Base-by-base conservation (phyloP, 2,329 filamentous ascomycete species). In the Chaetomium strumarium region DNA sequence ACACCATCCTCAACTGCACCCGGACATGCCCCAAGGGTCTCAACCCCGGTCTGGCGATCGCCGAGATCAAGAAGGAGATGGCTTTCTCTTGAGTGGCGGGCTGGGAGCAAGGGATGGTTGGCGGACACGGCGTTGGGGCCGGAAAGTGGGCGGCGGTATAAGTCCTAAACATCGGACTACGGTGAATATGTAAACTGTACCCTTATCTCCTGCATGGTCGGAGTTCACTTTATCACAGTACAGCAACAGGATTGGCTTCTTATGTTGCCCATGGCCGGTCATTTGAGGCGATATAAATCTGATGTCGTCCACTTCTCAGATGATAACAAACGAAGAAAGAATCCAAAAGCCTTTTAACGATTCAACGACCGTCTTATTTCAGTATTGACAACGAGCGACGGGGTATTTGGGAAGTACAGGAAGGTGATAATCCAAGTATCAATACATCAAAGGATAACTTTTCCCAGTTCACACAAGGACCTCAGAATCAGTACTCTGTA, bases 1-100 rank as follows among this genome's bases (percentile, higher is more conserved):
- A 99, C 80, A 99, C 93, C 59, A 99, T 99, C 69, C 83, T 99
- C 64, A 99, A 99, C 82, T 99, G 92, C 84, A 92, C 91, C 62
- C 81, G 90, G 72, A 96, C 92, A 51, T 99, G 93, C 74, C 93
- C 93, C 68, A 99, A 99, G 88, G 93, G 93, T 42, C 75, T 99
- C 64, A 99, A 99, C 79, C 93, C 93, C 17, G 93, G 89, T 60
- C 79, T 89, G 69, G 93, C 93, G 16, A 95, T 99, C 75, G 91
- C 91, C 49, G 88, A 96, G 79, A 96, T 96, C 72, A 97, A 97
- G 88, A 96, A 96, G 87, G 82, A 85, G 75, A 86, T 97, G 88
- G 83, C 91, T 52, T 73, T 81, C 73, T 81, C 36, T 77, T 70
- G 66, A 20, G 31, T 19, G 30, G 13, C 38, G 29, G 36, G 38